Evolutionary conservation across 768 basidiomycete species (phyloP), one percentile per base, ranked within the genome.

Genomic region (Suillus brevipes): DNA sequence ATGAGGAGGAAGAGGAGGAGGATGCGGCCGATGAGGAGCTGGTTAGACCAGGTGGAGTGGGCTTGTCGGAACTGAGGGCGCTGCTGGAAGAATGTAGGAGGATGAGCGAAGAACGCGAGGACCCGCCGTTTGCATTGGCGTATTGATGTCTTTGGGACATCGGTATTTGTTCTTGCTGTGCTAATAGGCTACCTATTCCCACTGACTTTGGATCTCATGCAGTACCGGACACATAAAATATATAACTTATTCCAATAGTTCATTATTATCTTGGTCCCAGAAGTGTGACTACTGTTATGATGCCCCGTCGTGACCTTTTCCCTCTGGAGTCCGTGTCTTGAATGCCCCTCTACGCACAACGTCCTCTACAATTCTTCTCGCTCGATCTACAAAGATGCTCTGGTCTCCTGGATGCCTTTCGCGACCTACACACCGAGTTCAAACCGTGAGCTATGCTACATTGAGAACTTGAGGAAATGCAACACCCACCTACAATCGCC

Each of bases 401-500:
- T 45, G 18, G 55, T 66, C 45, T 59, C 70, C 57, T 58, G 28
- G n/a, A 64, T 69, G 68, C 69, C 72, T 66, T 73, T 70, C 62
- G 66, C 77, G 65, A 66, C 74, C 75, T 76, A 63, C 42, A 61
- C 56, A 53, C 25, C 53, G 62, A 53, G 34, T 31, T 28, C 7
- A 37, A 42, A 31, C 6, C 14, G 58, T 38, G 25, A 65, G 60
- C 5, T 10, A 13, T 6, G n/a, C 18, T 34, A 25, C 18, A 9
- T 37, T 34, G 8, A 25, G 0, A 37, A 62, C 40, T 9, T 18
- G 2, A 47, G 5, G 34, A 25, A 40, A 18, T 18, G 16, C 42
- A 9, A 28, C 38, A 82, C 87, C 25, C 62, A 95, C 96, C 95
- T 37, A 97, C 77, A 60, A 97, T 84, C 0, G 90, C 92, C 94